phyloP scores from a whole-genome alignment of 306 rosid species.

The Acacia acuminata region DNA sequence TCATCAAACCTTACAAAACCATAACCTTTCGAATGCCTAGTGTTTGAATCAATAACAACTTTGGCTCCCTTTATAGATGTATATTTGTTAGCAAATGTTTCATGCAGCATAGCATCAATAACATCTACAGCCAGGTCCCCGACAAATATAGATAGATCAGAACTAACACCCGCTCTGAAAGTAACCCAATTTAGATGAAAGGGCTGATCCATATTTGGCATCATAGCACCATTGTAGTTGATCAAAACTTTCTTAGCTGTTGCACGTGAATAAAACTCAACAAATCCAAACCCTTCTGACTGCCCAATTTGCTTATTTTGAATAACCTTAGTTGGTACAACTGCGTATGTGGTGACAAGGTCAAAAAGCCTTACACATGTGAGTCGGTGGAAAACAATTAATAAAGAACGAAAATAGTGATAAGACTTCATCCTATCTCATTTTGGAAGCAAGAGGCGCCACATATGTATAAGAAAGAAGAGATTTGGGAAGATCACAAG shows the following conservation, averaged over 20 bases:
- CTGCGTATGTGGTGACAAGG: slow-evolving; percentile 41
- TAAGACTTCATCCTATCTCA: no score
- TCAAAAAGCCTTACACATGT: slow-evolving; percentile 13
- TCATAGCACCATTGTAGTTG: slow-evolving; percentile 60
- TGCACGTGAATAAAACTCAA: slow-evolving; percentile 74
- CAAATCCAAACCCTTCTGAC: slow-evolving; percentile 87
- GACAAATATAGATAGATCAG: slow-evolving; percentile 87
- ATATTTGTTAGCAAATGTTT: slow-evolving; percentile 68
- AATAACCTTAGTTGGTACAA: slow-evolving; percentile 71
- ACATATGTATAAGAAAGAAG: no score
- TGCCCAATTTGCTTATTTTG: slow-evolving; percentile 85
- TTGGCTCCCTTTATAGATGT: slow-evolving; percentile 87
- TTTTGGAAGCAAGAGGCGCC: no score
- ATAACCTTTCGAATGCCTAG: slow-evolving; percentile 91
- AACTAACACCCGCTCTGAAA: slow-evolving; percentile 71
- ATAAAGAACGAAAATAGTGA: no score
- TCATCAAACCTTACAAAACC: slow-evolving; percentile 93
- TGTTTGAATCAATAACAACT: slow-evolving; percentile 84
- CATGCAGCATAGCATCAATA: slow-evolving; percentile 81
- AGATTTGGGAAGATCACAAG: no score
- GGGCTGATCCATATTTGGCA: slow-evolving; percentile 88
- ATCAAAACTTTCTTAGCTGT: slow-evolving; percentile 81
- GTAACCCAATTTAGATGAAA: slow-evolving; percentile 92
- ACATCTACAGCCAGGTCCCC: slow-evolving; percentile 93
- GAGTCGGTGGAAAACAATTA: neutral